phyloP scores from a whole-genome alignment of 1,139 yeast genomes.

The Zygosaccharomyces sapae region DNA sequence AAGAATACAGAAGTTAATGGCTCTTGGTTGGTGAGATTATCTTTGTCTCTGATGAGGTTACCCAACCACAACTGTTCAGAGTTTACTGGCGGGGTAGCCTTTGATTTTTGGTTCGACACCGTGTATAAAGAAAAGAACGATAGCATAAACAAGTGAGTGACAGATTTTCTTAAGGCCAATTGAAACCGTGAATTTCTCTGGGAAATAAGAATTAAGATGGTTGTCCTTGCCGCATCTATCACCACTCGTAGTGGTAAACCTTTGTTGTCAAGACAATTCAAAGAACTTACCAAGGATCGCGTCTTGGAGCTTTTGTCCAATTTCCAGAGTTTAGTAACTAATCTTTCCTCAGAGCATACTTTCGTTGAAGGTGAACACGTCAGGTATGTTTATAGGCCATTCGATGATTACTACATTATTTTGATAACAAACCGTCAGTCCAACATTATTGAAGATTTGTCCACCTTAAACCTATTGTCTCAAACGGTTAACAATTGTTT shows the following conservation, averaged over 20 bases:
- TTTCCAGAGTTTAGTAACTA: slow-evolving; percentile 76
- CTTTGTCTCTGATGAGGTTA: neutral
- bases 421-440: slow-evolving; percentile 87
- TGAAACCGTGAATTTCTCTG: neutral
- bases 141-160: slow-evolving; percentile 2
- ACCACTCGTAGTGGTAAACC: slow-evolving; percentile 96
- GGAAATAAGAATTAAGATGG: slow-evolving; percentile 40
- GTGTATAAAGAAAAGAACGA: slow-evolving; percentile 6
- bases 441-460: slow-evolving; percentile 90
- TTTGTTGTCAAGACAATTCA: slow-evolving; percentile 86
- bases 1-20: slow-evolving; percentile 4
- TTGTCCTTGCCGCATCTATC: slow-evolving; percentile 88
- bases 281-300: slow-evolving; percentile 77
- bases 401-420: slow-evolving; percentile 90
- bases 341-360: slow-evolving; percentile 77
- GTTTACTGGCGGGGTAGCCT: neutral
- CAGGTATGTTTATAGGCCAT: slow-evolving; percentile 92
- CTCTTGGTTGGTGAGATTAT: slow-evolving; percentile 7
- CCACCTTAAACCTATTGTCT: slow-evolving; percentile 81
- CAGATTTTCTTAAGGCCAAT: neutral
- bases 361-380: slow-evolving; percentile 91
- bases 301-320: slow-evolving; percentile 82
- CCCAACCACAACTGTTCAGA: neutral
- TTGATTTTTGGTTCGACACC: slow-evolving; percentile 6
- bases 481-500: slow-evolving; percentile 75